phyloP scores from a whole-genome alignment of 495 filamentous ascomycete species.

The Cercophora samala region DNA sequence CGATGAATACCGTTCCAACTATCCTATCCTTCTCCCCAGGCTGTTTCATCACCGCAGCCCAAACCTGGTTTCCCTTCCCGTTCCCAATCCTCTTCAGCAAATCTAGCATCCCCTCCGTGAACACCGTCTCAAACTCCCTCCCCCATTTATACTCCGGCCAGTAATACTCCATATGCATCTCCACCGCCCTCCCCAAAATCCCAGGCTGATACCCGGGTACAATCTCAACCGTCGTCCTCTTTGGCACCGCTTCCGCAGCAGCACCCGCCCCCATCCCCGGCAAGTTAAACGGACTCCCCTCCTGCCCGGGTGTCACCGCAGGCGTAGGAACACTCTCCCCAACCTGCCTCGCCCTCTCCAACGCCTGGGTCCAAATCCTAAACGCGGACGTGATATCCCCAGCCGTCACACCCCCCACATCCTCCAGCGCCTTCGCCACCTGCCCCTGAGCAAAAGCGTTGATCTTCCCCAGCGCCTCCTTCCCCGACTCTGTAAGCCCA shows the following conservation, averaged over 20 bases:
- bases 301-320: slow-evolving; percentile 5
- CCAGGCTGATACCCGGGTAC: slow-evolving; percentile 32
- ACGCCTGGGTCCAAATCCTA: slow-evolving; percentile 22
- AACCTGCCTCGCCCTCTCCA: slow-evolving; percentile 16
- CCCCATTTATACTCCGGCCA: slow-evolving; percentile 24
- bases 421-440: slow-evolving; percentile 21
- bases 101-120: slow-evolving; percentile 16
- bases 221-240: slow-evolving; percentile 17
- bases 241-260: neutral
- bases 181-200: slow-evolving; percentile 30
- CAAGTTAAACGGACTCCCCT: neutral
- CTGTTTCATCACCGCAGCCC: slow-evolving; percentile 25
- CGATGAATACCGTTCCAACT: slow-evolving; percentile 32
- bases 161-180: slow-evolving; percentile 36
- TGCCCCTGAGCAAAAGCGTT: slow-evolving; percentile 24
- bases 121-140: slow-evolving; percentile 23
- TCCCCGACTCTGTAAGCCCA: slow-evolving; percentile 18
- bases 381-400: slow-evolving; percentile 22
- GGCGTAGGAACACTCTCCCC: slow-evolving; percentile 1
- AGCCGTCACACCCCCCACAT: slow-evolving; percentile 16
- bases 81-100: slow-evolving; percentile 25
- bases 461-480: slow-evolving; percentile 17
- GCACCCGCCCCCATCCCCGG: neutral
- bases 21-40: slow-evolving; percentile 15
- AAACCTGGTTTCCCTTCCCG: slow-evolving; percentile 27